These are phyloP conservation scores for Collybia sp. DNA, from an alignment of 768 basidiomycete genomes.

Conservation along the genomic window DNA sequence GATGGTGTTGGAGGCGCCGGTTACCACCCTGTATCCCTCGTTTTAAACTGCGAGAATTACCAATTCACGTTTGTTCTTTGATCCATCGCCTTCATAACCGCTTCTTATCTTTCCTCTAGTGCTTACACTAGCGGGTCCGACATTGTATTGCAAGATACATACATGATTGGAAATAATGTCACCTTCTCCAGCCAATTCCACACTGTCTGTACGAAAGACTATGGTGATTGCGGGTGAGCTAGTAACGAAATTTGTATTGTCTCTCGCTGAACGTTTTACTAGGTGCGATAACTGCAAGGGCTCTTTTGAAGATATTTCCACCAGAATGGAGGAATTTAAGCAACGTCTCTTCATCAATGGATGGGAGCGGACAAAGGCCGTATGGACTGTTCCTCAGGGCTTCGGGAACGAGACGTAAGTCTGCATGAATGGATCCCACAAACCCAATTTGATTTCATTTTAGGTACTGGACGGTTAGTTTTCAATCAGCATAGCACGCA, in stretches of 20 bases:
- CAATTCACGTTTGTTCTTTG: slow-evolving; percentile 39
- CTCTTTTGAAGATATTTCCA: slow-evolving; percentile 64
- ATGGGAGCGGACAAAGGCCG: slow-evolving; percentile 62
- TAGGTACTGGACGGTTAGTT: slow-evolving; percentile 47
- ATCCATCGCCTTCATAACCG: not conserved
- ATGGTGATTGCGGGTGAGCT: slow-evolving; percentile 66
- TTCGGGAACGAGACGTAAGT: slow-evolving; percentile 59
- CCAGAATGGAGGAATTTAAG: slow-evolving; percentile 61
- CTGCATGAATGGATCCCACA: not conserved
- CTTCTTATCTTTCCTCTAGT: slow-evolving; percentile 11
- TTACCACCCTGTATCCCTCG: slow-evolving; percentile 64
- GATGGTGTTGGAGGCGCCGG: slow-evolving; percentile 43
- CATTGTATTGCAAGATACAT: slow-evolving; percentile 66
- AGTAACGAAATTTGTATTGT: not conserved
- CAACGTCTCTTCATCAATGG: slow-evolving; percentile 57
- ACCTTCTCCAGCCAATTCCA: slow-evolving; percentile 58
- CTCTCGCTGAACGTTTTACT: not conserved
- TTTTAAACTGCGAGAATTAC: slow-evolving; percentile 65
- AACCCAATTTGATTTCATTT: not conserved
- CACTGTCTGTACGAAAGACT: slow-evolving; percentile 58
- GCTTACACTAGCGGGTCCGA: slow-evolving; percentile 56
- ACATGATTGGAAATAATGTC: slow-evolving; percentile 56
- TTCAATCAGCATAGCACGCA: not conserved
- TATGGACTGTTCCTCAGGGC: slow-evolving; percentile 80
- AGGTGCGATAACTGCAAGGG: slow-evolving; percentile 63